Conservation (phyloP, 73 alveolate genomes). For the Paramecium caudatum region DNA sequence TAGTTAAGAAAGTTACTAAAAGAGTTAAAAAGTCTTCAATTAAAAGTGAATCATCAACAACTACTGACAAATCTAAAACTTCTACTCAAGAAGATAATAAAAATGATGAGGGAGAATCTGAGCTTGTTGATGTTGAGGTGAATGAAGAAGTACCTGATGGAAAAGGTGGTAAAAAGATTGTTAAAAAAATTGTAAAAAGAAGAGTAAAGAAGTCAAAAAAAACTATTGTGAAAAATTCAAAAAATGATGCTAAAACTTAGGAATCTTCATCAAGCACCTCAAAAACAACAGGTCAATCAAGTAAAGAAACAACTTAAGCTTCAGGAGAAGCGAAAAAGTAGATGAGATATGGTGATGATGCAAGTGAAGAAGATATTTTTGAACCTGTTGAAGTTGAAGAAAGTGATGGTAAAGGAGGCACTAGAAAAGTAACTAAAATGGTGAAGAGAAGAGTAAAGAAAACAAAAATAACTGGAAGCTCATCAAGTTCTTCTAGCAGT, state of each 20-base stretch:
- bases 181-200: background rate
- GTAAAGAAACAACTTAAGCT: too few species aligned
- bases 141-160: background rate
- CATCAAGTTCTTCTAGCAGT: background rate
- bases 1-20: background rate
- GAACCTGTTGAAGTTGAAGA: background rate
- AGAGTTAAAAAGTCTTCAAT: background rate
- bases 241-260: too few species aligned
- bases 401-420: background rate
- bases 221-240: too few species aligned
- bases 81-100: background rate
- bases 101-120: background rate
- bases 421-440: background rate
- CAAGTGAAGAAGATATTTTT: background rate
- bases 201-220: background rate
- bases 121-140: background rate
- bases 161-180: background rate
- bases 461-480: background rate
- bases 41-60: background rate
- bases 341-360: conserved; percentile 29
- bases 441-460: background rate
- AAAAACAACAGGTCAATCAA: too few species aligned
- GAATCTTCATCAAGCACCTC: too few species aligned
- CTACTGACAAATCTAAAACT: background rate
- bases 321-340: too few species aligned